A percentile compares a stretch with the other conserved stretches of the same genome.
phyloP scores from a whole-genome alignment of 768 basidiomycete species.

The Hortiboletus campestris region DNA sequence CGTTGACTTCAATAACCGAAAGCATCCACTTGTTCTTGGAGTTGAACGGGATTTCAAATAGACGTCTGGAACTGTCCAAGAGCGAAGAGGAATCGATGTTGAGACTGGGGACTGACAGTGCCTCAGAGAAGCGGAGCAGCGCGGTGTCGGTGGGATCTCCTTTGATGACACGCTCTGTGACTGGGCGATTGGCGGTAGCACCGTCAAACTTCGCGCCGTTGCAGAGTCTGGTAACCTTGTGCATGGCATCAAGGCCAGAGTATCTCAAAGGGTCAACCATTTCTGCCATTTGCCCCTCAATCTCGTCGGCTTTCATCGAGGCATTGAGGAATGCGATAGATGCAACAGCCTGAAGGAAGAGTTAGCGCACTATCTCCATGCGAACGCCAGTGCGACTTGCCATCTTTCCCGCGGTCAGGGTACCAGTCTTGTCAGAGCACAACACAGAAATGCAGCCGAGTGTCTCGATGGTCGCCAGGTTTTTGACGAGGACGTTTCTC shows the following conservation, averaged over 20 bases:
- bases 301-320: constrained; percentile 19
- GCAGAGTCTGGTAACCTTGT: constrained; percentile 51
- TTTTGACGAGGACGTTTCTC: constrained; percentile 48
- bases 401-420: constrained; percentile 51
- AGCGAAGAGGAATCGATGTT: constrained; percentile 24
- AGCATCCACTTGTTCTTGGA: constrained; percentile 62
- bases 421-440: constrained; percentile 58
- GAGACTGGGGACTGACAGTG: constrained; percentile 23
- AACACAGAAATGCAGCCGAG: constrained; percentile 51
- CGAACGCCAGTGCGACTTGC: constrained; percentile 13
- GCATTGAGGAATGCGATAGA: constrained; percentile 38
- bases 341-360: constrained; percentile 35
- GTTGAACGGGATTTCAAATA: constrained; percentile 43
- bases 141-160: constrained; percentile 56
- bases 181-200: constrained; percentile 20
- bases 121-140: constrained; percentile 48
- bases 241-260: constrained; percentile 30
- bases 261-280: constrained; percentile 11
- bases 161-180: constrained; percentile 36
- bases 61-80: constrained; percentile 20
- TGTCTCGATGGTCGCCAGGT: constrained; percentile 52
- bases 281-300: constrained; percentile 14
- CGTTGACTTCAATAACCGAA: constrained; percentile 35
- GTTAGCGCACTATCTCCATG: neutral
- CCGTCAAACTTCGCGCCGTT: constrained; percentile 54